Percentiles rank a stretch among this genome's conserved stretches.
Evolutionary conservation across 1,139 yeast genomes (phyloP).

Genomic region (Zygoascus hellenicus): DNA sequence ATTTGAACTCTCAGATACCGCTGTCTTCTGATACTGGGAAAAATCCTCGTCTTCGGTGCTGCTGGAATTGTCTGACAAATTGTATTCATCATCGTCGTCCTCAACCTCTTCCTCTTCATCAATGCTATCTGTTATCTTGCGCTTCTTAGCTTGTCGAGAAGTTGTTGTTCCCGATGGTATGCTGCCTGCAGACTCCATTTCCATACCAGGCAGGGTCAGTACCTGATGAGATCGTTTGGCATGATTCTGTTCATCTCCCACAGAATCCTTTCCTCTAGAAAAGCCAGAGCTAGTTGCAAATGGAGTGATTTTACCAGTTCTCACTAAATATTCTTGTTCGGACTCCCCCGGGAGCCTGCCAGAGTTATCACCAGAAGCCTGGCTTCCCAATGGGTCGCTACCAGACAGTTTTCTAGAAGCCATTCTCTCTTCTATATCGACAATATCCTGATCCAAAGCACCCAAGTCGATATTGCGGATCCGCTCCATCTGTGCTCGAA

Average conservation of each 20-base stretch:
- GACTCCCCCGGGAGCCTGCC: conserved; percentile 58
- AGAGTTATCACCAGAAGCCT: conserved; percentile 18
- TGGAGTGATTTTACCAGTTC: conserved; percentile 93
- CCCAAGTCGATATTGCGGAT: conserved; percentile 48
- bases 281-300: conserved; percentile 70
- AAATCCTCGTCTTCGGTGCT: conserved; percentile 13
- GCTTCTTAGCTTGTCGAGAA: conserved; percentile 13
- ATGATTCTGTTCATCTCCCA: not conserved
- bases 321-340: conserved; percentile 68
- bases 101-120: conserved; percentile 24
- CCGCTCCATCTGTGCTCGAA: conserved; percentile 51
- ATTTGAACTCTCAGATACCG: not conserved
- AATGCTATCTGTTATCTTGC: conserved; percentile 8
- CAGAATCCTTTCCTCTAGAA: conserved; percentile 10
- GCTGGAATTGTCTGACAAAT: conserved; percentile 12
- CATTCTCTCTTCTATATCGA: conserved; percentile 59
- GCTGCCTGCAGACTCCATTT: no score
- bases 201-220: conserved; percentile 41
- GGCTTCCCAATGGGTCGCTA: conserved; percentile 5
- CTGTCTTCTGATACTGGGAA: conserved; percentile 12
- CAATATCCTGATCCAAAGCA: conserved; percentile 52
- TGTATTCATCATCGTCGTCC: not conserved
- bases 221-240: conserved; percentile 38
- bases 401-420: conserved; percentile 25
- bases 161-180: no score